A percentile compares a stretch with the other conserved stretches of the same genome.
phyloP scores from a whole-genome alignment of 2,329 filamentous ascomycete species.

The Colletotrichum paranaense region DNA sequence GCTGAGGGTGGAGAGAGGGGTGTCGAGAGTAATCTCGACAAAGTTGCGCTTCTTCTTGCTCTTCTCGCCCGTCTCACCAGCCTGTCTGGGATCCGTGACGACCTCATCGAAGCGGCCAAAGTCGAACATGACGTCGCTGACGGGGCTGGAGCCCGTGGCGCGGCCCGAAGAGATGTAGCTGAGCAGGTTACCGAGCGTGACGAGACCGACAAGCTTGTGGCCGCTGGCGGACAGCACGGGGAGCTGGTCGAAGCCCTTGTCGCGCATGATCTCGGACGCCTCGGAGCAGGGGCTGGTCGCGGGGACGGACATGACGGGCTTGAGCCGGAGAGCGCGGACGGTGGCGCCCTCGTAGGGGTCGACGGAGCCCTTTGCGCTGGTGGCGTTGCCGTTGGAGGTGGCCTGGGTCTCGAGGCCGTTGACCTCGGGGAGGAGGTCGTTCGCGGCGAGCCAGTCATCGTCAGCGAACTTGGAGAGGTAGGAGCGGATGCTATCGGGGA shows the following conservation, averaged over 20 bases:
- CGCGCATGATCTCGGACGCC: slow-evolving; percentile 97
- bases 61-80: slow-evolving; percentile 54
- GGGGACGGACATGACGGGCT: slow-evolving; percentile 89
- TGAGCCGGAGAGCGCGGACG: slow-evolving; percentile 85
- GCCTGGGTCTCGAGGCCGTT: slow-evolving; percentile 58
- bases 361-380: slow-evolving; percentile 42
- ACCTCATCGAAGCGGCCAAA: slow-evolving; percentile 90
- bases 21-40: slow-evolving; percentile 94
- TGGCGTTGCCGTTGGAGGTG: slow-evolving; percentile 49
- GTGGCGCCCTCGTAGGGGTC: slow-evolving; percentile 84
- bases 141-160: slow-evolving; percentile 77
- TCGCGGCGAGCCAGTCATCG: slow-evolving; percentile 98
- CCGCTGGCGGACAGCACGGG: slow-evolving; percentile 82
- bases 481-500: slow-evolving; percentile 96
- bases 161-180: slow-evolving; percentile 89
- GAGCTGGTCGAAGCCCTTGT: slow-evolving; percentile 97
- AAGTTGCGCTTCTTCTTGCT: slow-evolving; percentile 74
- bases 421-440: slow-evolving; percentile 81
- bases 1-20: slow-evolving; percentile 83
- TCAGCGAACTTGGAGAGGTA: slow-evolving; percentile 99
- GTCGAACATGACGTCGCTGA: slow-evolving; percentile 96
- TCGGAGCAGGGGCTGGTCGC: slow-evolving; percentile 79
- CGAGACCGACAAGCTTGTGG: slow-evolving; percentile 84
- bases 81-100: slow-evolving; percentile 84
- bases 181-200: slow-evolving; percentile 94